These are phyloP conservation scores for Poa pratensis DNA, from an alignment of 176 grass and related monocot genomes.

Conservation along the genomic window DNA sequence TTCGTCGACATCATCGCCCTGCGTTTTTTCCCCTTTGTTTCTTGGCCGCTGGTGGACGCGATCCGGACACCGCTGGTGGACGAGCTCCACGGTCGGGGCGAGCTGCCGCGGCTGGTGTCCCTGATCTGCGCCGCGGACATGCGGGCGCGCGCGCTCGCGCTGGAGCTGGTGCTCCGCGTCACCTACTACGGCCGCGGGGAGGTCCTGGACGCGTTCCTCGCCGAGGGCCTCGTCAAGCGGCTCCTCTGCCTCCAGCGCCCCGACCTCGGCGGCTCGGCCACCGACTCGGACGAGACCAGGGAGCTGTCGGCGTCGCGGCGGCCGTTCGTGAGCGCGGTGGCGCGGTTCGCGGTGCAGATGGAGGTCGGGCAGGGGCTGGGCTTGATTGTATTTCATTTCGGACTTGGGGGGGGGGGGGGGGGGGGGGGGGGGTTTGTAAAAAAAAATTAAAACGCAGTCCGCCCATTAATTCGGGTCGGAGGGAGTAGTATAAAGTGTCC, in stretches of 20 bases:
- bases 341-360: too few species aligned
- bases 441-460: too few species aligned
- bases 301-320: too few species aligned
- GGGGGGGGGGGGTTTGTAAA: too few species aligned
- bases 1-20: conserved; percentile 48
- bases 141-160: conserved; percentile 48
- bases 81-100: conserved; percentile 34
- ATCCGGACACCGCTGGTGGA: conserved; percentile 83
- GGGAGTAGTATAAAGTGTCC: not conserved
- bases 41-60: conserved; percentile 45
- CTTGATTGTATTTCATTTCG: too few species aligned
- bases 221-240: conserved; percentile 80
- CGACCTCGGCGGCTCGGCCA: conserved; percentile 44
- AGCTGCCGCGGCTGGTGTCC: conserved; percentile 65
- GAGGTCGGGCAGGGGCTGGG: too few species aligned
- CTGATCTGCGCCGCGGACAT: conserved; percentile 59
- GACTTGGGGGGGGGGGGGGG: too few species aligned
- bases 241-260: conserved; percentile 76
- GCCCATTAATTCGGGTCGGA: too few species aligned
- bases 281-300: too few species aligned
- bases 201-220: conserved; percentile 71
- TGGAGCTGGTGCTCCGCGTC: conserved; percentile 64
- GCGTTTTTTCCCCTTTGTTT: too few species aligned
- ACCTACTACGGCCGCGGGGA: conserved; percentile 79
- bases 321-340: too few species aligned